phyloP scores from a whole-genome alignment of 345 rosid species.

The Orychophragmus violaceus region DNA sequence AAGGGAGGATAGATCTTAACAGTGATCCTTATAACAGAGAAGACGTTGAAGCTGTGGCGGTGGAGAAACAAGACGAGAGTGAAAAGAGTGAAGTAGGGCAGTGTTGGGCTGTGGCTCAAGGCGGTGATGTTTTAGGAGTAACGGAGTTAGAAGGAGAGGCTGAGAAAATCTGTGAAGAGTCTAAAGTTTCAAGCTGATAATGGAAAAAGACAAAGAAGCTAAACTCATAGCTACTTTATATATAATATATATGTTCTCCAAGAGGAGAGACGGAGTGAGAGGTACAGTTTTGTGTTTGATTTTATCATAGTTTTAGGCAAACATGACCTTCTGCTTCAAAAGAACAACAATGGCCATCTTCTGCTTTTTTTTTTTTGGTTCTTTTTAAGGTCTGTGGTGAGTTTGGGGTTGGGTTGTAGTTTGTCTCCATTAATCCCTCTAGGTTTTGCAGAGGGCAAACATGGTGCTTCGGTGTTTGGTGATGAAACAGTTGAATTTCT shows the following conservation, averaged over 20 bases:
- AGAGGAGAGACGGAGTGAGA: neutral
- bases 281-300: conserved; percentile 29
- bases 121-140: neutral
- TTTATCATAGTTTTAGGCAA: conserved; percentile 9
- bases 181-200: conserved; percentile 7
- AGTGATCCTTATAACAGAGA: conserved; percentile 31
- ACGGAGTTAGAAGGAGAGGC: conserved; percentile 17
- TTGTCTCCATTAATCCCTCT: neutral
- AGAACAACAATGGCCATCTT: neutral
- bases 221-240: neutral
- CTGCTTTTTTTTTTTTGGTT: neutral
- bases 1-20: conserved; percentile 28
- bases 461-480: conserved; percentile 6
- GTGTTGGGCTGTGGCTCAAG: conserved; percentile 10
- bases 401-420: neutral
- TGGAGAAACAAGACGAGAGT: conserved; percentile 17
- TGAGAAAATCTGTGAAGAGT: neutral
- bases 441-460: neutral
- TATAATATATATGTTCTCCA: conserved; percentile 1
- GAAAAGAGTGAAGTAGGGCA: conserved; percentile 3
- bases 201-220: neutral
- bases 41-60: conserved; percentile 5
- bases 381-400: neutral
- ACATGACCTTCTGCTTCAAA: neutral
- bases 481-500: conserved; percentile 9